Conservation (phyloP, 2,329 filamentous ascomycete species). For the Cytospora mali region DNA sequence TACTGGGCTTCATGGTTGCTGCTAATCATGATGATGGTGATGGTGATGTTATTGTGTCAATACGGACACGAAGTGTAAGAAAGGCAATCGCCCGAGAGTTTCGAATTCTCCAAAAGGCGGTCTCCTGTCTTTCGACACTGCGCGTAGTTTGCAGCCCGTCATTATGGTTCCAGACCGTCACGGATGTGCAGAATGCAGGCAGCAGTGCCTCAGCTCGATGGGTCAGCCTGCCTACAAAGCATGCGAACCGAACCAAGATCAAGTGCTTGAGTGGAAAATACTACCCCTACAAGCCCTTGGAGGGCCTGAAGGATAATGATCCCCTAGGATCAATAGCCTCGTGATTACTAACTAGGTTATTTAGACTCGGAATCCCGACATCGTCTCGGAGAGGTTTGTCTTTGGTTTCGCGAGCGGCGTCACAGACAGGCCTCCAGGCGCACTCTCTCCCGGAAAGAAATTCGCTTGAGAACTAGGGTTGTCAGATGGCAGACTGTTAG, state of each 20-base stretch:
- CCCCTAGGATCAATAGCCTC: background rate
- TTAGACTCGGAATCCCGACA: background rate
- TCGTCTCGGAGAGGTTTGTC: background rate
- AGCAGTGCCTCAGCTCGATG: conserved; percentile 3
- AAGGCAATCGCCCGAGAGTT: conserved; percentile 10
- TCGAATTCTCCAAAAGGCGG: conserved; percentile 9
- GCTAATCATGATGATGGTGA: background rate
- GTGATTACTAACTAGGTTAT: background rate
- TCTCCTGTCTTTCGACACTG: too few species aligned
- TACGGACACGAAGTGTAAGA: conserved; percentile 25
- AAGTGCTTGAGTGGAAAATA: background rate
- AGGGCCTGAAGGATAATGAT: too few species aligned
- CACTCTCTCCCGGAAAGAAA: background rate
- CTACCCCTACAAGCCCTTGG: too few species aligned
- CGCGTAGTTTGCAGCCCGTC: background rate
- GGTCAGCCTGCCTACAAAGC: too few species aligned
- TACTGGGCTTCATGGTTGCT: background rate
- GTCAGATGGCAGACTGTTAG: background rate
- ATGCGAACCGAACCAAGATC: background rate
- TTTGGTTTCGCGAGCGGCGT: background rate
- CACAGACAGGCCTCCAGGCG: background rate
- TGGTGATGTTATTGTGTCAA: background rate
- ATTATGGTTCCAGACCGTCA: background rate
- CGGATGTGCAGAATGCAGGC: background rate
- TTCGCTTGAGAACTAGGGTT: background rate